phyloP scores from a whole-genome alignment of 2,329 filamentous ascomycete genomes.

The Fusarium napiforme region DNA sequence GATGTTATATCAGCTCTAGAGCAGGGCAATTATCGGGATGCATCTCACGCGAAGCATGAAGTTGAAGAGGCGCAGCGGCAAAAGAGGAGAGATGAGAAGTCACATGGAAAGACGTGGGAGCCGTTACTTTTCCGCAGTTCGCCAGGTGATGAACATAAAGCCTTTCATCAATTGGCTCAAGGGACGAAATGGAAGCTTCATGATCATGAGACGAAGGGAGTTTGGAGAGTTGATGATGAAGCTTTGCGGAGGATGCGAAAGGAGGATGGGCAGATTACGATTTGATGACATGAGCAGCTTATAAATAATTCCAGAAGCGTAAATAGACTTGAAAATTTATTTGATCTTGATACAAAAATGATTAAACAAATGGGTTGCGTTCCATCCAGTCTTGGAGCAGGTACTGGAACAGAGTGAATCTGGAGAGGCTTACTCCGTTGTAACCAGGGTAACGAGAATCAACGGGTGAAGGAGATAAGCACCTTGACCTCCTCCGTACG shows the following conservation, averaged over 20 bases:
- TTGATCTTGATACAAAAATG: too few relatives aligned
- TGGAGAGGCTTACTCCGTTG: too few relatives aligned
- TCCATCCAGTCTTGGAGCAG: too few relatives aligned
- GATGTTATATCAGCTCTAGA: constrained; percentile 79
- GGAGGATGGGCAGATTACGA: background rate
- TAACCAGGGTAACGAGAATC: too few relatives aligned
- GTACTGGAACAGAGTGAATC: too few relatives aligned
- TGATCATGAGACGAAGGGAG: constrained; percentile 29
- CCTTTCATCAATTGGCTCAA: constrained; percentile 19
- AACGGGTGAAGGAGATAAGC: too few relatives aligned
- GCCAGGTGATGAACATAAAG: background rate
- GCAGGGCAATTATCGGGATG: constrained; percentile 79
- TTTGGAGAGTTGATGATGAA: constrained; percentile 31
- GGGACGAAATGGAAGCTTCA: constrained; percentile 20
- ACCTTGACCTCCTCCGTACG: too few relatives aligned
- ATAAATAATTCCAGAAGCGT: too few relatives aligned
- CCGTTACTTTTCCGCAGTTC: constrained; percentile 23
- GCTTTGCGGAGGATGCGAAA: background rate
- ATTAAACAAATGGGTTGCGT: too few relatives aligned
- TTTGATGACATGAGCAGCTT: background rate
- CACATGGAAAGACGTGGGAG: constrained; percentile 46
- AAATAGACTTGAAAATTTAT: too few relatives aligned
- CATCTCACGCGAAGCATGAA: constrained; percentile 76
- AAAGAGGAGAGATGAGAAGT: constrained; percentile 75
- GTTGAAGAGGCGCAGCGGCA: constrained; percentile 86